Evolutionary conservation across 768 basidiomycete genomes (phyloP), one percentile per base, ranked within the genome.

Genomic region (Suillus alpinus): DNA sequence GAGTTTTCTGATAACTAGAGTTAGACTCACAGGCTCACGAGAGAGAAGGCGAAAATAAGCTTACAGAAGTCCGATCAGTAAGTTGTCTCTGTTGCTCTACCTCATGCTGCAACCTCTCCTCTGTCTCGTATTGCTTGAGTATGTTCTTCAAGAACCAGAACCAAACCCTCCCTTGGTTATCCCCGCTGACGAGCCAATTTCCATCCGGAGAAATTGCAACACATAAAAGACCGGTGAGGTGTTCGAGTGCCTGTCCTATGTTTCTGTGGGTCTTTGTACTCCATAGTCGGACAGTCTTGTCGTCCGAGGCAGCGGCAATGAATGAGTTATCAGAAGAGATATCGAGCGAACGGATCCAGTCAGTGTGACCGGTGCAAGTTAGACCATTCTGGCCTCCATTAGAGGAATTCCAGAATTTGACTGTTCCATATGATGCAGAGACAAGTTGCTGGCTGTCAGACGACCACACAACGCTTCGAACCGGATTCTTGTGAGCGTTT

Each of bases 401-500:
- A 23, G 20, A 44, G 12, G 43, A 23, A 44, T 44, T 20, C 43
- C 43, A 44, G 5, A 44, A 23, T 10, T 23, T 44, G 43, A 44
- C 6, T 13, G 20, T 23, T 44, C 43, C 43, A 23, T 44, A 44
- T 20, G 43, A 44, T 12, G 43, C 43, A 44, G 43, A 44, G 43
- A 12, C 43, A 13, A 44, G 12, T 44, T 44, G 20, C 43, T 44
- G 43, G 20, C 43, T 12, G 20, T 44, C 43, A 23, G 43, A 23
- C 12, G 20, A 44, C 43, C 43, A 44, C 12, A 44, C 43, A 20
- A 44, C 43, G 6, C 43, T 44, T 44, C 20, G 43, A 44, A 44
- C 43, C 1, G 20, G 43, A 44, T 44, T 44, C 12, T 44, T 44
- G 43, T 44, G 43, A 23, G 43, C 71, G 40, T 74, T 62, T 61